Percentiles rank a stretch among this genome's conserved stretches.
phyloP scores from a whole-genome alignment of 257 asterid genomes.

The Solanum gracilifrons region DNA sequence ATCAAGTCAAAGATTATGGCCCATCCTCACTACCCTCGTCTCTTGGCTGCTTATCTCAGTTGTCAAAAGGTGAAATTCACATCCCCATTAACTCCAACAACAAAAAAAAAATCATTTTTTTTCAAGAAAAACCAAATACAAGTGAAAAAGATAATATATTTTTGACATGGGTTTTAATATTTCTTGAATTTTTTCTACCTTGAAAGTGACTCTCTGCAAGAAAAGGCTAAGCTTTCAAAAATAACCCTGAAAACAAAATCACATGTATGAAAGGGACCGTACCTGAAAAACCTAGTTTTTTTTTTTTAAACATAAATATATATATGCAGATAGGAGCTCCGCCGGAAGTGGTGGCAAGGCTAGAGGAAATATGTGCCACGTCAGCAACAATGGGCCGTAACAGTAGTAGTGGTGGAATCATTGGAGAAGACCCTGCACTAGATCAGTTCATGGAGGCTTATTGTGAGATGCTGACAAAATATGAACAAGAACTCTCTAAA shows the following conservation, averaged over 20 bases:
- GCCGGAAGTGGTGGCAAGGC: conserved; percentile 77
- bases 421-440: conserved; percentile 84
- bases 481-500: conserved; percentile 86
- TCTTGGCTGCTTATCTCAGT: conserved; percentile 62
- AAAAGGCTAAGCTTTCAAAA: background rate
- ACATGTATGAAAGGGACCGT: conserved; percentile 11
- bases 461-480: conserved; percentile 85
- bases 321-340: conserved; percentile 87
- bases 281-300: background rate
- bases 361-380: conserved; percentile 70
- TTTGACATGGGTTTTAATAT: background rate
- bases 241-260: conserved; percentile 5
- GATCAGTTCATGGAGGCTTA: conserved; percentile 98
- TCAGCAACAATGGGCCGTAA: conserved; percentile 35
- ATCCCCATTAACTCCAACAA: background rate
- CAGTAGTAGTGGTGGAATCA: conserved; percentile 4
- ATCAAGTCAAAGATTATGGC: conserved; percentile 76
- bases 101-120: no score
- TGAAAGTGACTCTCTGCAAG: background rate
- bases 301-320: background rate
- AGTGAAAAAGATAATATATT: background rate
- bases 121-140: background rate
- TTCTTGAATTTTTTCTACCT: background rate
- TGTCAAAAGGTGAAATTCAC: conserved; percentile 62
- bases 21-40: conserved; percentile 87